These are phyloP conservation scores for Russula compacta DNA, from an alignment of 768 basidiomycete genomes.

Conservation along the genomic window DNA sequence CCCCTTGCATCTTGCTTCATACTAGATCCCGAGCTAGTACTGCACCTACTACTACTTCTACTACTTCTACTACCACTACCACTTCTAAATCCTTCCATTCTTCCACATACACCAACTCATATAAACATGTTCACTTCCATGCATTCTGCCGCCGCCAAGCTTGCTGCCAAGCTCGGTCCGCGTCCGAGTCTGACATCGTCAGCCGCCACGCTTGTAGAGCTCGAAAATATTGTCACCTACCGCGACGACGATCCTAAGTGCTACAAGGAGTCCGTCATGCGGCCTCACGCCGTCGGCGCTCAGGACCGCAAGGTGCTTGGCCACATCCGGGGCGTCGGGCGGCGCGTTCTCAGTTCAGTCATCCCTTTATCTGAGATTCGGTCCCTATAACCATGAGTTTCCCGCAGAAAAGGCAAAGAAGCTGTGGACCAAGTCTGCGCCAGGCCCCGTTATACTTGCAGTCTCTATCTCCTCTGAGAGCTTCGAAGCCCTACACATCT, in stretches of 20 bases:
- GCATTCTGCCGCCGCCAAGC: not conserved
- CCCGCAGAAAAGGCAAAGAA: not conserved
- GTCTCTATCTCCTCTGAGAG: not conserved
- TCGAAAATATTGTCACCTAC: not conserved
- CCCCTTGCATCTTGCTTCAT: not conserved
- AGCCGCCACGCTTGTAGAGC: not conserved
- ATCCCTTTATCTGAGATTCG: not conserved
- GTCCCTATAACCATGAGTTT: not conserved
- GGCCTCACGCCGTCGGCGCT: not conserved
- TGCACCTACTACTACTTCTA: too few relatives aligned
- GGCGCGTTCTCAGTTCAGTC: not conserved
- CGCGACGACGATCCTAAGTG: not conserved
- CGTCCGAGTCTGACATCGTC: not conserved
- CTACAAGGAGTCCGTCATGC: not conserved
- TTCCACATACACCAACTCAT: not conserved
- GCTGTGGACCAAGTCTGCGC: not conserved
- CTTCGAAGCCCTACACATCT: not conserved
- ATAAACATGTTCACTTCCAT: constrained; percentile 5
- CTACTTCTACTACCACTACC: too few relatives aligned
- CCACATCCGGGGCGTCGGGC: not conserved
- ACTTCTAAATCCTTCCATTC: not conserved
- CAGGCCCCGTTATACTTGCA: not conserved
- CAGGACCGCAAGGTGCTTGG: not conserved
- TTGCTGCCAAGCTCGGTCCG: not conserved
- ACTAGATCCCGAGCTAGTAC: not conserved